These are phyloP conservation scores for Crucihimalaya himalaica DNA, from an alignment of 345 rosid species.

Conservation along the genomic window DNA sequence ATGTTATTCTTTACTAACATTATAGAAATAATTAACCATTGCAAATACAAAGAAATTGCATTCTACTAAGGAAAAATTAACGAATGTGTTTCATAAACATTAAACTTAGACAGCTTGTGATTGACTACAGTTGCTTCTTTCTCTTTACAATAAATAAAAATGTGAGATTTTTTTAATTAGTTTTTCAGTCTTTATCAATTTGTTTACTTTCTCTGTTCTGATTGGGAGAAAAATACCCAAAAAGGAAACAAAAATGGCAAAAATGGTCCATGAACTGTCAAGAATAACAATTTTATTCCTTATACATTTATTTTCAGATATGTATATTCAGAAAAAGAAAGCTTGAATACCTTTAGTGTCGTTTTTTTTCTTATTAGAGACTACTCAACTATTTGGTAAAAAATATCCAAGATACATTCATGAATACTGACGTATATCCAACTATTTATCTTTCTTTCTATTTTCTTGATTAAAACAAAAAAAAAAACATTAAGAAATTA, in stretches of 20 bases:
- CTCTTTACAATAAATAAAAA: background rate
- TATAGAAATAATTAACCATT: background rate
- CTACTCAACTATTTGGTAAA: background rate
- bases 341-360: conserved; percentile 20
- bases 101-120: conserved; percentile 4
- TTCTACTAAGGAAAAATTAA: conserved; percentile 4
- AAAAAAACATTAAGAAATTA: too few relatives aligned
- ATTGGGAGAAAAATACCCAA: background rate
- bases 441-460: too few relatives aligned
- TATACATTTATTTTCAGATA: conserved; percentile 9
- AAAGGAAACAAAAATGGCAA: conserved; percentile 4
- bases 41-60: conserved; percentile 13
- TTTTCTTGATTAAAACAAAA: too few relatives aligned
- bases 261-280: conserved; percentile 17
- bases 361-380: conserved; percentile 18
- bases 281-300: conserved; percentile 1
- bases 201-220: conserved; percentile 1
- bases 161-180: background rate
- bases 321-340: background rate
- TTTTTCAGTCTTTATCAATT: background rate
- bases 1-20: conserved; percentile 31
- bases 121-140: conserved; percentile 22
- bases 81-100: conserved; percentile 21
- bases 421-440: too few relatives aligned
- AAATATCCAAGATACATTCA: conserved; percentile 20